Evolutionary conservation across 1,139 yeast genomes (phyloP), one percentile per base, ranked within the genome.

Genomic region (Hansenula sp.): DNA sequence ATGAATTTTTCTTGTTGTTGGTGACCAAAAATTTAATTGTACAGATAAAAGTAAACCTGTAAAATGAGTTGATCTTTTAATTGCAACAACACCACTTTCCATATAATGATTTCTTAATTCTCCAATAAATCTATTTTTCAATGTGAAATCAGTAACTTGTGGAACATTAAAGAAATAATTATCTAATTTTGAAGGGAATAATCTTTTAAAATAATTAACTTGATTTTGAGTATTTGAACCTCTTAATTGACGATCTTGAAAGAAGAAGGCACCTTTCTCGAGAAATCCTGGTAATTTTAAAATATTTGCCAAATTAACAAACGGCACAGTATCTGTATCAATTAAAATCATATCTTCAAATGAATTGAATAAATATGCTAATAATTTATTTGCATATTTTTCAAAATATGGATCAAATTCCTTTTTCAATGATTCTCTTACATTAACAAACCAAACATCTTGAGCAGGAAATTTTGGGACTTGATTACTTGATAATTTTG

Each of bases 311-410:
- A 54, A 43, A 5, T 61, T 56, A 1, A 69, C 59, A 40, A 75
- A 62, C 3, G 80, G 81, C 5, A 76, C 73, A 0, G 76, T 61
- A 47, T 77, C 83, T 0, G 79, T 74, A 53, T 77, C 83, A 42
- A 77, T 45, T 25, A 77, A 49, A 3, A 77, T 49, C 29, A 70
- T 65, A 32, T 75, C 77, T 34, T 68, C 66, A 48, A 76, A 77
- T 0, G 80, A 69, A 32, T 65, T 66, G 55, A 73, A 74, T 24
- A 73, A 39, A 25, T 71, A 57, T 0, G 82, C 77, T 19, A 76
- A 51, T 25, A 75, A 48, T 48, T 75, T 76, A 53, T 72, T 75
- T 31, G 69, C 61, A 48, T 66, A 77, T 9, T 68, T 65, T 0
- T 65, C 55, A 44, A 76, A 74, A 26, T 57, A 46, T 26, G 47